Evolutionary conservation across 495 filamentous ascomycete genomes (phyloP), one percentile per base, ranked within the genome.

Genomic region (Hyaloscypha hepaticicola): DNA sequence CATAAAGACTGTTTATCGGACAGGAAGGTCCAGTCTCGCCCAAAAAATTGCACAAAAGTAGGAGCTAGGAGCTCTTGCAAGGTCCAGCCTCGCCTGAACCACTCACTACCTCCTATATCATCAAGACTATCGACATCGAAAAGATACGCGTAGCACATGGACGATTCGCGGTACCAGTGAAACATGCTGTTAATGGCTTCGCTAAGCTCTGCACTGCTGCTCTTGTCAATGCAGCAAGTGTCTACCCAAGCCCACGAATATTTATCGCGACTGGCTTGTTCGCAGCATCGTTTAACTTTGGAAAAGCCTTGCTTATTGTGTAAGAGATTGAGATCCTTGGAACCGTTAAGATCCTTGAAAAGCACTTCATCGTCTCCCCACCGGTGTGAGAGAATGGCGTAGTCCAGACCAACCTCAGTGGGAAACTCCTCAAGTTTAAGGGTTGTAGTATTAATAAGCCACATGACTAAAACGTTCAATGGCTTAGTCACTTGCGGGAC

Each of bases 191-290:
- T 52, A 27, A 52, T 52, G 21, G 50, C 50, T 16, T 52, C 50
- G 14, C 5, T 6, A 14, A 52, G 50, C 50, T 52, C 50, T 5
- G 50, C 50, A 16, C 50, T 52, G 50, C 14, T 24, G 7, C 5
- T 52, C 25, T 52, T 52, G 25, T 52, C 50, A 21, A 52, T 52
- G 25, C 50, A 52, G 50, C 50, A 52, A 24, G 50, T 25, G 50
- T 52, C 50, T 5, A 52, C 25, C 50, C 50, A 52, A 19, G 14
- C 38, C 14, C 21, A 52, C 21, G 11, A 7, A 4, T 24, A 52
- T 24, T 25, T 25, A 27, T 52, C 21, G 3, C 21, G 21, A 8
- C 6, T 52, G 4, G 50, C 50, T 16, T 52, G 3, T 24, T 52
- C 25, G 50, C 21, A 52, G 21, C 50, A 24, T 27, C 7, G 3